A percentile compares a stretch with the other conserved stretches of the same genome.
Evolutionary conservation across 345 rosid genomes (phyloP).

Genomic region (Populus pruinosa): DNA sequence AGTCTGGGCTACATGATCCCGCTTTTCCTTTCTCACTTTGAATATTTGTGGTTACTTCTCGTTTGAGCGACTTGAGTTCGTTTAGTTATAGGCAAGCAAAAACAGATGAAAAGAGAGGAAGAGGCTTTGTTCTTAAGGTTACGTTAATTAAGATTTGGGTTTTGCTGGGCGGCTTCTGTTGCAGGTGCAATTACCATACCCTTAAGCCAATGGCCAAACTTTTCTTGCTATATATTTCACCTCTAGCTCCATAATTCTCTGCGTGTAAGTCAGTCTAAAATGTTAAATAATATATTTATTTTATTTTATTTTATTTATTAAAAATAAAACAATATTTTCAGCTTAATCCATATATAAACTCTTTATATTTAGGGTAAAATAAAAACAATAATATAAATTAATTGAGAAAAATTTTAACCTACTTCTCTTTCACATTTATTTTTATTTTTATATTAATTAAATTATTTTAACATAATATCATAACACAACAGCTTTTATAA

Average conservation of each 20-base stretch:
- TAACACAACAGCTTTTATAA: too few species aligned
- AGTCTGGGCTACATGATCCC: slow-evolving; percentile 22
- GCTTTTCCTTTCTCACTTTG: slow-evolving; percentile 4
- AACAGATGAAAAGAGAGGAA: neutral
- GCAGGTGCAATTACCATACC: slow-evolving; percentile 53
- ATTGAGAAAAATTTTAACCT: too few species aligned
- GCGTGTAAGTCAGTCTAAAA: neutral
- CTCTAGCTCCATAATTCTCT: neutral
- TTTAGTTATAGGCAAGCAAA: slow-evolving; percentile 24
- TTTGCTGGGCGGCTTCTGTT: slow-evolving; percentile 30
- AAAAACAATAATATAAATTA: too few species aligned
- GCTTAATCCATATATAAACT: too few species aligned
- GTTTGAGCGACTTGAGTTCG: slow-evolving; percentile 27
- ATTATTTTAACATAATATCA: too few species aligned
- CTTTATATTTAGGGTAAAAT: too few species aligned
- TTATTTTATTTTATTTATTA: too few species aligned
- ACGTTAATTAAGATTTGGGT: slow-evolving; percentile 30
- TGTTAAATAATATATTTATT: too few species aligned
- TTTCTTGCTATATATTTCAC: slow-evolving; percentile 16
- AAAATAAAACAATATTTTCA: too few species aligned
- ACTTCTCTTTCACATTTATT: too few species aligned
- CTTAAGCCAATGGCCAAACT: slow-evolving; percentile 23
- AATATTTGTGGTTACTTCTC: slow-evolving; percentile 25
- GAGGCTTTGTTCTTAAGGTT: slow-evolving; percentile 41
- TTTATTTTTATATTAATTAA: too few species aligned